These are phyloP conservation scores for Priceomyces fermenticarens DNA, from an alignment of 805 yeast species.

Conservation along the genomic window DNA sequence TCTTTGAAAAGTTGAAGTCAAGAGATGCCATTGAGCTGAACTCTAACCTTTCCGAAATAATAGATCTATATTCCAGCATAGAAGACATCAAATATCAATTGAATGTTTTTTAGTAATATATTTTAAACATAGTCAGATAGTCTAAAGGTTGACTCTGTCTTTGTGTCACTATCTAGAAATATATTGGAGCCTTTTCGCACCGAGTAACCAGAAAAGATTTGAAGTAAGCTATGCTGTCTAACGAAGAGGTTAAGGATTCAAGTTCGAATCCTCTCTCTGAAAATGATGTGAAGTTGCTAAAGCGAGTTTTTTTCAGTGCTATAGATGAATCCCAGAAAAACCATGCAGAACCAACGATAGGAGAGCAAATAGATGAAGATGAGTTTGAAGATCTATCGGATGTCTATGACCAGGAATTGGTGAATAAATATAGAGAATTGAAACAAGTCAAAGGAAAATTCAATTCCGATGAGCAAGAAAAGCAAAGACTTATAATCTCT, in stretches of 20 bases:
- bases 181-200: too few relatives aligned
- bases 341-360: neutral
- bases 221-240: too few relatives aligned
- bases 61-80: neutral
- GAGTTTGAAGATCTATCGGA: conserved; percentile 29
- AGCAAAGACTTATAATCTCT: conserved; percentile 60
- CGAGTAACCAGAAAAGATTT: too few relatives aligned
- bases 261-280: too few relatives aligned
- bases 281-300: conserved; percentile 41
- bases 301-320: conserved; percentile 39
- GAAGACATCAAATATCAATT: conserved; percentile 1
- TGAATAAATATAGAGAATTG: conserved; percentile 26
- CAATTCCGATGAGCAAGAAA: conserved; percentile 47
- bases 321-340: conserved; percentile 3
- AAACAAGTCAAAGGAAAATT: conserved; percentile 28
- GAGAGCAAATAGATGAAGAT: conserved; percentile 20
- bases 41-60: neutral
- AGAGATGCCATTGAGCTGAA: neutral
- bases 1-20: neutral
- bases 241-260: too few relatives aligned
- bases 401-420: conserved; percentile 31
- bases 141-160: too few relatives aligned
- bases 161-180: too few relatives aligned
- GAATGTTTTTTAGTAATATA: neutral
- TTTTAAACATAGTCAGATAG: too few relatives aligned